These are phyloP conservation scores for Davidsoniella neocaledoniae DNA, from an alignment of 2,329 filamentous ascomycete genomes.

Conservation along the genomic window DNA sequence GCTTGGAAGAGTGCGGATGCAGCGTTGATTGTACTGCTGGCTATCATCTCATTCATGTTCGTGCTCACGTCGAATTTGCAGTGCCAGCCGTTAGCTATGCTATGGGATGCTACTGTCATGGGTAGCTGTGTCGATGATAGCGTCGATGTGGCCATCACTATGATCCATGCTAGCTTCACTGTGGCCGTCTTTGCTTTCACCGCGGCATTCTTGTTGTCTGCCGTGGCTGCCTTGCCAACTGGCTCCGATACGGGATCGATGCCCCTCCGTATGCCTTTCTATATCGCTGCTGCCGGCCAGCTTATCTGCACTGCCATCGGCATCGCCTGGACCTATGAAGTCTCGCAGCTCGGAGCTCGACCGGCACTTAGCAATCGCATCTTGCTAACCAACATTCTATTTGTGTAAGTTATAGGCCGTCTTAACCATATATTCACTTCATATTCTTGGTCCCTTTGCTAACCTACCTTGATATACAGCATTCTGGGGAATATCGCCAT, in stretches of 20 bases:
- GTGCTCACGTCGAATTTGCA: slow-evolving; percentile 21
- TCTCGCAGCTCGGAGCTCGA: slow-evolving; percentile 17
- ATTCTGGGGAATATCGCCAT: slow-evolving; percentile 24
- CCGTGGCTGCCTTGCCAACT: neutral
- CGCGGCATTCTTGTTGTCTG: slow-evolving; percentile 11
- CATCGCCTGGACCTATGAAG: slow-evolving; percentile 21
- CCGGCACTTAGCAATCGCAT: slow-evolving; percentile 18
- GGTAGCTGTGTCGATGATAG: slow-evolving; percentile 19
- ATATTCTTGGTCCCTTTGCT: neutral
- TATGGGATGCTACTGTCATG: slow-evolving; percentile 19
- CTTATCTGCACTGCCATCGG: slow-evolving; percentile 18
- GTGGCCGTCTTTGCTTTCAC: slow-evolving; percentile 23
- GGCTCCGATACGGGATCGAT: neutral
- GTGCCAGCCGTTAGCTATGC: slow-evolving; percentile 22
- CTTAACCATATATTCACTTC: neutral
- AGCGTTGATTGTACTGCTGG: slow-evolving; percentile 19
- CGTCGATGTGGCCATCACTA: slow-evolving; percentile 18
- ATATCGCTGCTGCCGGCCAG: neutral
- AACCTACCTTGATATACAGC: slow-evolving; percentile 11
- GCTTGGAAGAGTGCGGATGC: slow-evolving; percentile 20
- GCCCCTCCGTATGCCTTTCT: neutral
- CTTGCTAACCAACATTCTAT: slow-evolving; percentile 20
- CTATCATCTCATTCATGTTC: slow-evolving; percentile 20
- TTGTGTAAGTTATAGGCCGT: slow-evolving; percentile 16
- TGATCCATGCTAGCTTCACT: slow-evolving; percentile 21